Evolutionary conservation across 257 asterid genomes (phyloP).

Genomic region (Solanum chiquidenum): DNA sequence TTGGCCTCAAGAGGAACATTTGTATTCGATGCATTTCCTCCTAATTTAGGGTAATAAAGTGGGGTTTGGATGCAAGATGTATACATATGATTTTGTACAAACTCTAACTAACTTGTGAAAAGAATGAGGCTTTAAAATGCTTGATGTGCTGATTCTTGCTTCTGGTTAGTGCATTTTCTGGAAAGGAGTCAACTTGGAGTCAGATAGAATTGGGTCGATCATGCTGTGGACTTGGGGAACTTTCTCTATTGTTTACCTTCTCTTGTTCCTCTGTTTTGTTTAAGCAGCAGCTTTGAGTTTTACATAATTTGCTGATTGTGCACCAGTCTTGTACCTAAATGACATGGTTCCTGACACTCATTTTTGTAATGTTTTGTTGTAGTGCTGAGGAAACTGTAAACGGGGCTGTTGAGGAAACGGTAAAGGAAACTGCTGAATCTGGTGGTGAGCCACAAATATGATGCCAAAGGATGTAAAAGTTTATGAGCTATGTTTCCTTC

Average conservation of each 20-base stretch:
- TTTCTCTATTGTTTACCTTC: not conserved
- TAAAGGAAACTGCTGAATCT: not conserved
- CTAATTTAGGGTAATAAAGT: not conserved
- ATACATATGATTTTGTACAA: not conserved
- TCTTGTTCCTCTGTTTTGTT: not conserved
- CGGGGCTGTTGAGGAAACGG: conserved; percentile 13
- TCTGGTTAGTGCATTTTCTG: not conserved
- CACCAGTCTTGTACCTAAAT: not conserved
- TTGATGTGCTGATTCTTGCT: not conserved
- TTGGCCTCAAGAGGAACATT: not conserved
- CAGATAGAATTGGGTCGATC: not conserved
- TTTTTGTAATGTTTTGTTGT: not conserved
- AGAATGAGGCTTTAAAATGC: not conserved
- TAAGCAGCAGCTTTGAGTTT: not conserved
- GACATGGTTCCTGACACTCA: not conserved
- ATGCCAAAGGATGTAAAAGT: not conserved
- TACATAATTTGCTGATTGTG: not conserved
- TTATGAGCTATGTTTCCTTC: not conserved
- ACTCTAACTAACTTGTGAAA: not conserved
- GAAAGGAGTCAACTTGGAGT: not conserved
- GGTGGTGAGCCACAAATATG: conserved; percentile 1
- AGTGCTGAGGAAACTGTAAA: conserved; percentile 19
- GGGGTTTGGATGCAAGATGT: not conserved
- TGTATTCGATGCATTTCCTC: not conserved
- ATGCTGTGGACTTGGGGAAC: not conserved